phyloP scores from a whole-genome alignment of 1,139 yeast species.

The Saccharomyces hybrid region DNA sequence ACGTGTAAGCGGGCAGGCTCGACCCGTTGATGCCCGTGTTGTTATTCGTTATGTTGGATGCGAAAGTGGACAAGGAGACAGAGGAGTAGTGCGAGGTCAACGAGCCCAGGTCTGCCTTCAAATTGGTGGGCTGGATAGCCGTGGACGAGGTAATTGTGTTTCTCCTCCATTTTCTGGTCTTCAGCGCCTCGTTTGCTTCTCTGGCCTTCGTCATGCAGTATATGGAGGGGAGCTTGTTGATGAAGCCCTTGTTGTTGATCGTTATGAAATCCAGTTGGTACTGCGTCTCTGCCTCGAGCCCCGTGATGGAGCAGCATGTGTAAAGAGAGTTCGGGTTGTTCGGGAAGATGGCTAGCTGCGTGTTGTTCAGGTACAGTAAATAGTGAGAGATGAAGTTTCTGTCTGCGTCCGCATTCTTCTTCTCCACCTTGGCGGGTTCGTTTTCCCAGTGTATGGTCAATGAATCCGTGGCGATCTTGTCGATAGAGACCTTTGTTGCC shows the following conservation, averaged over 20 bases:
- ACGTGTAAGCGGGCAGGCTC: slow-evolving; percentile 20
- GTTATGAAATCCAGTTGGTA: slow-evolving; percentile 54
- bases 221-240: slow-evolving; percentile 41
- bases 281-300: slow-evolving; percentile 40
- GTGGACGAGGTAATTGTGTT: slow-evolving; percentile 3
- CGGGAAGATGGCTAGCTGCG: slow-evolving; percentile 29
- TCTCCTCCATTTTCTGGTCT: slow-evolving; percentile 18
- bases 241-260: slow-evolving; percentile 40
- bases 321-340: slow-evolving; percentile 25
- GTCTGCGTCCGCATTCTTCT: neutral
- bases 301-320: slow-evolving; percentile 39
- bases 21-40: neutral
- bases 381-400: slow-evolving; percentile 21
- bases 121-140: neutral
- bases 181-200: slow-evolving; percentile 5
- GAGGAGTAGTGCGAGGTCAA: neutral
- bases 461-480: slow-evolving; percentile 42
- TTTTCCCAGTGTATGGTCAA: slow-evolving; percentile 55
- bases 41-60: neutral
- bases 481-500: slow-evolving; percentile 50
- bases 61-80: neutral
- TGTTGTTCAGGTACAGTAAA: slow-evolving; percentile 26
- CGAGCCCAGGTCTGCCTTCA: neutral
- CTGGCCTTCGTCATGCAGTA: slow-evolving; percentile 38
- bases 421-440: slow-evolving; percentile 17